Base-by-base conservation (phyloP, 495 filamentous ascomycete species). In the Aspergillus leporis region DNA sequence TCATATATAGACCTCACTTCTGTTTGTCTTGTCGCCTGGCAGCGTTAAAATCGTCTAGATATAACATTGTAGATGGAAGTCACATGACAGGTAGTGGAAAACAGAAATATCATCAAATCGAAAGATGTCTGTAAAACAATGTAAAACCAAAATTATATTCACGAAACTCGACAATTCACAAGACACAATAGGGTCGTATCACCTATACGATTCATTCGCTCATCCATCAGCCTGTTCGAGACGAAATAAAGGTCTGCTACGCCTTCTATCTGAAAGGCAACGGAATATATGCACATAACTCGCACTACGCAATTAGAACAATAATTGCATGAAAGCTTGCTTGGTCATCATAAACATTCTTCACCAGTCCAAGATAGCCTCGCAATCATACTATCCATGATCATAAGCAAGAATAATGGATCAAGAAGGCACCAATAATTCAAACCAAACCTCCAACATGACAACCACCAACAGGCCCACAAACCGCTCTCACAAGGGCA, bases 401-500 rank as follows among this genome's bases (percentile, higher is more conserved):
- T 3, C 25, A 28, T 6, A 45, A 4, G 2, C 16, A 9, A 45
- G 16, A 45, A 43, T 9, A 45, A 45, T 45, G 41, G n/a, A 9
- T 45, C 41, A 45, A 45, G 18, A 45, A 23, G n/a, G 8, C n/a
- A 38, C 50, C 19, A 19, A 22, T 18, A 21, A 2, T 31, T 14
- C 8, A 5, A 55, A 30, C 7, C 7, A 36, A 18, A 14, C 14
- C 9, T 1, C 18, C 13, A 38, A 10, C 36, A 34, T 22, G 16
- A 30, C 23, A 5, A 8, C 31, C 14, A 31, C 16, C 8, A 21
- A 25, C 22, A 45, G 30, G 47, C 46, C 21, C 2, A 21, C 22
- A 36, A 43, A 31, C 21, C 16, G n/a, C 38, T n/a, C 38, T 19
- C 45, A 47, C 18, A 18, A 18, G 38, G 25, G 28, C 32, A 70